These are phyloP conservation scores for Didymosphaeria variabile DNA, from an alignment of 2,329 filamentous ascomycete species.

Conservation along the genomic window DNA sequence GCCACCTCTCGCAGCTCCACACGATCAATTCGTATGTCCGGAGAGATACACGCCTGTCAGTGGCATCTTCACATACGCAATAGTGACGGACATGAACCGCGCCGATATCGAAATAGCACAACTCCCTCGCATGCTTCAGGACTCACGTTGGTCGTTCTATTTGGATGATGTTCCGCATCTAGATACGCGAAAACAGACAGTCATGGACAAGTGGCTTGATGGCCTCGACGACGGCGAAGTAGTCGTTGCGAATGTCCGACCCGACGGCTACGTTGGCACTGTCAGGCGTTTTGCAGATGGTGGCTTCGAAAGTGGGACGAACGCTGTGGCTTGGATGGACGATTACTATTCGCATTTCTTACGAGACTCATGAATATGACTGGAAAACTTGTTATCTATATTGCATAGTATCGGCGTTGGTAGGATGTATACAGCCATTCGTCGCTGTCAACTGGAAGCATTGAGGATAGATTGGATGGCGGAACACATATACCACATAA, in stretches of 20 bases:
- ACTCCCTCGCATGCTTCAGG: constrained; percentile 68
- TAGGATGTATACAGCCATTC: neutral
- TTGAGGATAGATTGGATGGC: neutral
- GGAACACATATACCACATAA: neutral
- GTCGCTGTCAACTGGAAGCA: neutral
- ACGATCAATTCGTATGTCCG: constrained; percentile 72
- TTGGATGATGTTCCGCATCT: constrained; percentile 70
- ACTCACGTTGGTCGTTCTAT: constrained; percentile 77
- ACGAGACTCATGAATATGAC: constrained; percentile 30
- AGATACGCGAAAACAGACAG: constrained; percentile 60
- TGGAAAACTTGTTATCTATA: neutral
- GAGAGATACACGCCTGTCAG: constrained; percentile 75
- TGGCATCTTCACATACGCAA: constrained; percentile 71
- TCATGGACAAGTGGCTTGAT: constrained; percentile 76
- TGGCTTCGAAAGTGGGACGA: constrained; percentile 38
- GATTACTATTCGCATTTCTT: constrained; percentile 61
- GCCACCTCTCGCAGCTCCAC: constrained; percentile 64
- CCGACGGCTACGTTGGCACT: constrained; percentile 78
- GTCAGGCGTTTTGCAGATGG: constrained; percentile 56
- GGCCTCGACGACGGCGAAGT: constrained; percentile 65
- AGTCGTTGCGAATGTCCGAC: constrained; percentile 73
- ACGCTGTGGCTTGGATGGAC: constrained; percentile 58
- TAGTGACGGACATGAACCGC: constrained; percentile 72
- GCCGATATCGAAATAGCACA: constrained; percentile 71
- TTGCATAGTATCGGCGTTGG: constrained; percentile 12